Evolutionary conservation across 2,329 filamentous ascomycete genomes (phyloP).

Genomic region (Trichoderma citrinoviride): DNA sequence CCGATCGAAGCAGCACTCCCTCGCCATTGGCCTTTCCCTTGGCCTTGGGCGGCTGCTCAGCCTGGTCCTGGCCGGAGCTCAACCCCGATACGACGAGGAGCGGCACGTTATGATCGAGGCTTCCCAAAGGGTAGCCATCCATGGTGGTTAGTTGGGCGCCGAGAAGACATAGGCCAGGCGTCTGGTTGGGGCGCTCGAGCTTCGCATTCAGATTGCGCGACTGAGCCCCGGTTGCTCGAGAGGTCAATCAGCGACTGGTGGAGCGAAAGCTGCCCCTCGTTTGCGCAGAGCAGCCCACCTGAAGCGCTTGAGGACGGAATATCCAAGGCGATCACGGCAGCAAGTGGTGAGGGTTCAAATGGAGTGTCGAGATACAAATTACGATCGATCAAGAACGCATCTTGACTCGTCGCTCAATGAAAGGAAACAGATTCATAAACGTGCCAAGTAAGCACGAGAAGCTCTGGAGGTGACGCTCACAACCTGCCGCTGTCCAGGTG

Average conservation of each 20-base stretch:
- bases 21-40: constrained; percentile 58
- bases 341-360: not conserved
- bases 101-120: constrained; percentile 83
- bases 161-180: constrained; percentile 21
- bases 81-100: constrained; percentile 81
- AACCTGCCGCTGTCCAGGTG: not conserved
- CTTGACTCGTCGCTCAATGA: not conserved
- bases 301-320: not conserved
- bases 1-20: constrained; percentile 64
- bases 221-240: not conserved
- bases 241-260: not conserved
- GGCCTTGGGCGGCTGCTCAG: constrained; percentile 49
- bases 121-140: constrained; percentile 77
- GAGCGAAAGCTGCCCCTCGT: constrained; percentile 14
- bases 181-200: not conserved
- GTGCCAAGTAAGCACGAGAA: not conserved
- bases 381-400: not conserved
- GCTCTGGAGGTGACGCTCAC: not conserved
- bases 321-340: not conserved
- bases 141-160: constrained; percentile 45
- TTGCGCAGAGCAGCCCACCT: constrained; percentile 11
- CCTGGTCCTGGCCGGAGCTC: constrained; percentile 41
- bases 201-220: constrained; percentile 19
- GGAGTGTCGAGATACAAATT: not conserved
- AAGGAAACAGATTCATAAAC: not conserved